Conservation (phyloP, 2,329 filamentous ascomycete species). For the Neopestalotiopsis rosae region DNA sequence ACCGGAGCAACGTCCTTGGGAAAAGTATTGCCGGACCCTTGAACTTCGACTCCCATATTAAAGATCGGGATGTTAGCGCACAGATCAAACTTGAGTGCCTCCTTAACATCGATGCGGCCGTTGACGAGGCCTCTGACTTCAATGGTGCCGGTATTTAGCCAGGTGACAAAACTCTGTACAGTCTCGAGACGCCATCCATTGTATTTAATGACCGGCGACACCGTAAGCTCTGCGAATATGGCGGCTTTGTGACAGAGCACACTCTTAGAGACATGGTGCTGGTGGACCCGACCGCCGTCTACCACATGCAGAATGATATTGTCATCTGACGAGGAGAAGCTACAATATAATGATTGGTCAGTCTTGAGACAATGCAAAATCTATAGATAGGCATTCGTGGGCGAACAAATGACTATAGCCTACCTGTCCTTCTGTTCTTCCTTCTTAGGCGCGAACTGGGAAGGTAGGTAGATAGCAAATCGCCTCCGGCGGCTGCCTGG, state of each 20-base stretch:
- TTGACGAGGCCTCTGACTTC: not conserved
- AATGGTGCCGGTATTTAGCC: not conserved
- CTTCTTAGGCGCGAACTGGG: too few relatives aligned
- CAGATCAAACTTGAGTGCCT: not conserved
- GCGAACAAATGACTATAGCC: too few relatives aligned
- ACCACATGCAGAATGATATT: not conserved
- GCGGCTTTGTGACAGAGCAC: not conserved
- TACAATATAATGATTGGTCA: too few relatives aligned
- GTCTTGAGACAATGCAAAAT: too few relatives aligned
- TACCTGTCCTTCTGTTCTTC: too few relatives aligned
- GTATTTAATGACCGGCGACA: not conserved
- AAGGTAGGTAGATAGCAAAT: too few relatives aligned
- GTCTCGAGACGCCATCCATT: not conserved
- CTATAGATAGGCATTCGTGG: too few relatives aligned
- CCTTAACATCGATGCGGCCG: not conserved
- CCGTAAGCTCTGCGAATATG: not conserved
- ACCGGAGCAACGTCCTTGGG: not conserved
- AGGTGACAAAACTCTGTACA: not conserved
- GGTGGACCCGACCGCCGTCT: not conserved
- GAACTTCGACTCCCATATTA: too few relatives aligned
- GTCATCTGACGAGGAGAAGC: too few relatives aligned
- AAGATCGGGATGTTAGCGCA: not conserved
- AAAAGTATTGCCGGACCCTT: not conserved
- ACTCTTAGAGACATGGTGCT: not conserved
- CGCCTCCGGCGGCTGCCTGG: too few relatives aligned